Percentiles rank a stretch among this genome's conserved stretches.
Conservation (phyloP, 345 rosid genomes). For the Lumnitzera racemosa region DNA sequence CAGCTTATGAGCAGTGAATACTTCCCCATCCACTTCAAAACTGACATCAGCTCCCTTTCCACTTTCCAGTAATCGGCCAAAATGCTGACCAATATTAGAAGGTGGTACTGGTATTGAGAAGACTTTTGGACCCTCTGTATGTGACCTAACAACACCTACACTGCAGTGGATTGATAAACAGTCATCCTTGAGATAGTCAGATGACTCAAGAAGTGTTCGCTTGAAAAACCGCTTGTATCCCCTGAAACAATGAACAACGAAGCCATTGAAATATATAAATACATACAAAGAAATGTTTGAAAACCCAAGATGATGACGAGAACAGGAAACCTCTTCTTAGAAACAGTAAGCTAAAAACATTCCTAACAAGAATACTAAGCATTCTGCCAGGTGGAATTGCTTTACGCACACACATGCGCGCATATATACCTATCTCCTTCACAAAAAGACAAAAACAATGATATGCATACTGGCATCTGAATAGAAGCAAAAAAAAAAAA, state of each 20-base stretch:
- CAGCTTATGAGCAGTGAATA: constrained; percentile 44
- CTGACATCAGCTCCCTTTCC: constrained; percentile 42
- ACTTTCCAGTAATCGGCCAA: constrained; percentile 40
- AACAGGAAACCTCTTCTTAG: too few species aligned
- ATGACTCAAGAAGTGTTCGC: constrained; percentile 36
- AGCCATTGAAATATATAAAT: neutral
- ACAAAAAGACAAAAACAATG: too few species aligned
- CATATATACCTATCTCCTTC: too few species aligned
- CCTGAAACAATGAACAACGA: constrained; percentile 32
- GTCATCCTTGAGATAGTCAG: constrained; percentile 46
- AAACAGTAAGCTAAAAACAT: too few species aligned
- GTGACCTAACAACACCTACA: constrained; percentile 57
- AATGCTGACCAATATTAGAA: constrained; percentile 34
- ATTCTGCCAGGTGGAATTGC: too few species aligned
- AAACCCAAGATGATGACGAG: too few species aligned
- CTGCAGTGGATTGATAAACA: constrained; percentile 45
- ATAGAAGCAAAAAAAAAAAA: too few species aligned
- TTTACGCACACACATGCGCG: too few species aligned
- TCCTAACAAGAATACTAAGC: too few species aligned
- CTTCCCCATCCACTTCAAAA: constrained; percentile 49
- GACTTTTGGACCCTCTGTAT: constrained; percentile 45
- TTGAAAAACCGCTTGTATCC: constrained; percentile 60
- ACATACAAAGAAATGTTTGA: too few species aligned
- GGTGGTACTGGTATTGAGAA: constrained; percentile 38
- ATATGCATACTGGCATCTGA: too few species aligned